Conservation (phyloP, 2,329 filamentous ascomycete species). For the Fusarium incarnatum region DNA sequence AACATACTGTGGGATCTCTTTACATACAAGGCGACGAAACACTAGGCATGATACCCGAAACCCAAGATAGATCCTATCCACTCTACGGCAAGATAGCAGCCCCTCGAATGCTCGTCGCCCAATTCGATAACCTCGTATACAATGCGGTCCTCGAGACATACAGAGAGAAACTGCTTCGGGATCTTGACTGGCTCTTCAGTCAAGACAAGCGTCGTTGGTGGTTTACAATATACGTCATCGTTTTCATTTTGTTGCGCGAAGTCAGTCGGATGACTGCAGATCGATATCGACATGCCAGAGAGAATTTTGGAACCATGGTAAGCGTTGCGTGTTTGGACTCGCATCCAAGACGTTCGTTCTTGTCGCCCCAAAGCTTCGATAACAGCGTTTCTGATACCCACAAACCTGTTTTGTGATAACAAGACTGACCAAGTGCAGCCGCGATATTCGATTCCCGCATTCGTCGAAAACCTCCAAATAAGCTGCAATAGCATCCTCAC, state of each 20-base stretch:
- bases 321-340: background rate
- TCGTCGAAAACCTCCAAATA: constrained; percentile 59
- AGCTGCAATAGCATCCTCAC: constrained; percentile 60
- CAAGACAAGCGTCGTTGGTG: constrained; percentile 49
- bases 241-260: constrained; percentile 59
- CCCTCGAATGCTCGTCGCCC: constrained; percentile 59
- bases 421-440: constrained; percentile 49
- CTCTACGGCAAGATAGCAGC: constrained; percentile 54
- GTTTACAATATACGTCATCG: constrained; percentile 53
- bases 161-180: constrained; percentile 49
- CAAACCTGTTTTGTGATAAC: background rate
- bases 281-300: constrained; percentile 56
- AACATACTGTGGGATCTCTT: constrained; percentile 59
- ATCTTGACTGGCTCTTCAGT: constrained; percentile 52
- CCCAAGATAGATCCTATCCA: constrained; percentile 52
- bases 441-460: constrained; percentile 55
- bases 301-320: constrained; percentile 50
- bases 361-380: background rate
- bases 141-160: constrained; percentile 52
- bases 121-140: constrained; percentile 58
- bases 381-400: background rate
- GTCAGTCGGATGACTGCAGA: constrained; percentile 56
- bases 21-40: constrained; percentile 56
- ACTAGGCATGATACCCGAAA: constrained; percentile 55
- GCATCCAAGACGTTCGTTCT: background rate